A percentile compares a stretch with the other conserved stretches of the same genome.
These are phyloP conservation scores for Spongiforma sp. DNA, from an alignment of 1,284 basidiomycete genomes.

Conservation along the genomic window DNA sequence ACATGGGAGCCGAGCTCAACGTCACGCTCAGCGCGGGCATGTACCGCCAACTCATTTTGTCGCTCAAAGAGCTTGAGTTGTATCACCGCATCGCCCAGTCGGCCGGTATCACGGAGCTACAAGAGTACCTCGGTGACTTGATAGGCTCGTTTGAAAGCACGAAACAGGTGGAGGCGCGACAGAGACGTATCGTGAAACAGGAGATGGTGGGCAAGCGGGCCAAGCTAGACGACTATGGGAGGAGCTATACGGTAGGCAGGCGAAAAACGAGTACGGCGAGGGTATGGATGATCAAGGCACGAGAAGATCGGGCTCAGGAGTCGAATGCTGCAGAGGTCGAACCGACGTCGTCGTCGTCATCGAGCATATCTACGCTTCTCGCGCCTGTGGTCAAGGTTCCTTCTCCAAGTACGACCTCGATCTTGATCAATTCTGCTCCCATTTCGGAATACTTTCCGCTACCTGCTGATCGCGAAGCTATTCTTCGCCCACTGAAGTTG, in stretches of 20 bases:
- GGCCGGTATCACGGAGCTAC: slow-evolving; percentile 67
- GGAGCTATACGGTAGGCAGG: slow-evolving; percentile 84
- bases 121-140: slow-evolving; percentile 56
- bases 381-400: slow-evolving; percentile 20
- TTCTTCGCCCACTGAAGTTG: slow-evolving; percentile 85
- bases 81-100: slow-evolving; percentile 72
- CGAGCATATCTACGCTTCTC: slow-evolving; percentile 26
- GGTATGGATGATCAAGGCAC: slow-evolving; percentile 92
- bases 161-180: slow-evolving; percentile 56
- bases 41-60: slow-evolving; percentile 68
- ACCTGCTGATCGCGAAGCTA: slow-evolving; percentile 79
- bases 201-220: slow-evolving; percentile 50
- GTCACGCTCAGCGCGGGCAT: slow-evolving; percentile 73
- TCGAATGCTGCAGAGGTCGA: background rate
- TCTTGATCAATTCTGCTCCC: slow-evolving; percentile 87
- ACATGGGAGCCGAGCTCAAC: slow-evolving; percentile 63
- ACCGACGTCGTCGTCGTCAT: background rate
- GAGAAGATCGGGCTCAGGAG: slow-evolving; percentile 27
- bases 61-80: slow-evolving; percentile 77
- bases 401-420: slow-evolving; percentile 50
- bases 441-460: slow-evolving; percentile 81
- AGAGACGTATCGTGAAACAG: slow-evolving; percentile 43
- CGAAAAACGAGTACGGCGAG: slow-evolving; percentile 88
- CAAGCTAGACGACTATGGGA: slow-evolving; percentile 71
- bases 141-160: slow-evolving; percentile 73